Evolutionary conservation across 352 stramenopile species (phyloP).

Genomic region (Phytopythium helicoides): DNA sequence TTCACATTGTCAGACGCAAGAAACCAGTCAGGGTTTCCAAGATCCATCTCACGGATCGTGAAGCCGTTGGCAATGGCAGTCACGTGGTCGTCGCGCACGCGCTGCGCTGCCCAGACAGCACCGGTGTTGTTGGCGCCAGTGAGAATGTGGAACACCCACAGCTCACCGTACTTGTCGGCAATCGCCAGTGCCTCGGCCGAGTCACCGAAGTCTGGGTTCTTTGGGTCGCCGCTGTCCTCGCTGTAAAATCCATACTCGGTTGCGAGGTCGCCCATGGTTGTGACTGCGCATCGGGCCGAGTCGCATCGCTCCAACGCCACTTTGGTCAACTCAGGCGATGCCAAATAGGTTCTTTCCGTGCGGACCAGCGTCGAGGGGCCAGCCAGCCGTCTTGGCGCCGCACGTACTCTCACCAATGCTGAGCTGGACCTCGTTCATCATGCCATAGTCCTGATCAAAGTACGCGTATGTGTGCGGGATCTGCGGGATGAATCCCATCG

Average conservation of each 20-base stretch:
- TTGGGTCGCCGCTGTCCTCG: slow-evolving; percentile 75
- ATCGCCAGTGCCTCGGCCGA: slow-evolving; percentile 87
- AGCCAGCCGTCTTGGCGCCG: slow-evolving; percentile 76
- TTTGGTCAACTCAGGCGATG: slow-evolving; percentile 88
- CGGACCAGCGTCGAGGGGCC: slow-evolving; percentile 38
- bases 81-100: slow-evolving; percentile 88
- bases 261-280: slow-evolving; percentile 92
- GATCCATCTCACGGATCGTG: slow-evolving; percentile 88
- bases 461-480: slow-evolving; percentile 91
- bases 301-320: slow-evolving; percentile 89
- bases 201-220: slow-evolving; percentile 54
- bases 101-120: slow-evolving; percentile 93
- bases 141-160: slow-evolving; percentile 95
- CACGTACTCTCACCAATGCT: slow-evolving; percentile 95
- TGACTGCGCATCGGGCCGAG: slow-evolving; percentile 73
- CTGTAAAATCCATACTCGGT: slow-evolving; percentile 94
- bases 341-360: slow-evolving; percentile 88
- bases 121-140: slow-evolving; percentile 83
- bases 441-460: slow-evolving; percentile 93
- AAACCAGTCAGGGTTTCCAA: slow-evolving; percentile 78
- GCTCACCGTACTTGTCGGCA: slow-evolving; percentile 82
- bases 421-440: slow-evolving; percentile 95
- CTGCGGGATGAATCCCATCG: slow-evolving; percentile 89
- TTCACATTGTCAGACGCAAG: slow-evolving; percentile 88
- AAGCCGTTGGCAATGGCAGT: slow-evolving; percentile 92